Conservation (phyloP, 2,329 filamentous ascomycete species). For the Amesomyces nigricolor region DNA sequence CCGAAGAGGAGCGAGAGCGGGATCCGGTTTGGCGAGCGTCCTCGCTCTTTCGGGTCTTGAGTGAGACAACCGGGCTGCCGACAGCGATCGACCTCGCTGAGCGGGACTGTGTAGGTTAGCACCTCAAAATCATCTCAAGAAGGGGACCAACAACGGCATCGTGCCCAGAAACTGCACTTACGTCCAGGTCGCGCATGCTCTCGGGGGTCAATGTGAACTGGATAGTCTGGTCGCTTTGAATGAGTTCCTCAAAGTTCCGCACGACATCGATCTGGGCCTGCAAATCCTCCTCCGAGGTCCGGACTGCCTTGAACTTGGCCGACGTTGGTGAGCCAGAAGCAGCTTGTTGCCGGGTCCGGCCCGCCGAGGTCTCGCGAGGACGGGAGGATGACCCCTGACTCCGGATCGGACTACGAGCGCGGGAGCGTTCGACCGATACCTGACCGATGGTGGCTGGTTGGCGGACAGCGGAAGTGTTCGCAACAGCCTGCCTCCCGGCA, state of each 20-base stretch:
- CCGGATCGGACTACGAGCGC: slow-evolving; percentile 28
- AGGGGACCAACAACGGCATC: neutral
- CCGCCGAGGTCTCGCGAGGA: slow-evolving; percentile 15
- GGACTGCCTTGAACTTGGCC: slow-evolving; percentile 47
- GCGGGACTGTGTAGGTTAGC: slow-evolving; percentile 28
- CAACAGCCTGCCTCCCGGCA: slow-evolving; percentile 23
- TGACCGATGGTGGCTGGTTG: slow-evolving; percentile 33
- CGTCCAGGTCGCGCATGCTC: slow-evolving; percentile 70
- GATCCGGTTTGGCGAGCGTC: slow-evolving; percentile 38
- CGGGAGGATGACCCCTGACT: slow-evolving; percentile 27
- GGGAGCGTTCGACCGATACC: slow-evolving; percentile 36
- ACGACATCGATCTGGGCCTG: slow-evolving; percentile 49
- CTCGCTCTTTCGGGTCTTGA: slow-evolving; percentile 43
- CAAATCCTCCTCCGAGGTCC: slow-evolving; percentile 53
- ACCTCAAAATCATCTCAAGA: slow-evolving; percentile 1
- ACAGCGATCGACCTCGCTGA: slow-evolving; percentile 37
- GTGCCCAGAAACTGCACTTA: slow-evolving; percentile 37
- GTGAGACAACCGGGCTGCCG: slow-evolving; percentile 37
- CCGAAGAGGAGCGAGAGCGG: slow-evolving; percentile 46
- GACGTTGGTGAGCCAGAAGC: slow-evolving; percentile 48
- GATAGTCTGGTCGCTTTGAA: slow-evolving; percentile 75
- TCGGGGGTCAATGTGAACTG: slow-evolving; percentile 78
- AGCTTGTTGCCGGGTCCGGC: slow-evolving; percentile 34
- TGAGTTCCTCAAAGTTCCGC: slow-evolving; percentile 70
- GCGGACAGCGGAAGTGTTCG: slow-evolving; percentile 19